phyloP scores from a whole-genome alignment of 345 rosid species.

The Cardamine chenopodiifolia region DNA sequence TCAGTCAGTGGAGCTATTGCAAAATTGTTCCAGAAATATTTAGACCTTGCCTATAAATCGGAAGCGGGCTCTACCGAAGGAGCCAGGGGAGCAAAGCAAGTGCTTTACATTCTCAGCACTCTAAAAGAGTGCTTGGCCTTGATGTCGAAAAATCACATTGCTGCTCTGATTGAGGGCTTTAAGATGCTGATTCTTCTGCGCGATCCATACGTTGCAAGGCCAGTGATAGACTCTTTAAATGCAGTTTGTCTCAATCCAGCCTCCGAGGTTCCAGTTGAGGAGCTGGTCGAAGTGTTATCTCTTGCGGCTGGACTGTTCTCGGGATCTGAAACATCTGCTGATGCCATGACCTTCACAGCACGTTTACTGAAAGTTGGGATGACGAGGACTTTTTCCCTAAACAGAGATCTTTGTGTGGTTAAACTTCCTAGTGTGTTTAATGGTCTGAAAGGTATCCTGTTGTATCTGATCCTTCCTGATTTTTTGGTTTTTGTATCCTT shows the following conservation, averaged over 20 bases:
- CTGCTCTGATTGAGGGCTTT: slow-evolving; percentile 61
- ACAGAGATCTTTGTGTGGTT: slow-evolving; percentile 62
- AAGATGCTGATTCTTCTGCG: slow-evolving; percentile 64
- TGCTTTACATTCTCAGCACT: slow-evolving; percentile 64
- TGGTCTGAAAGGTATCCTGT: slow-evolving; percentile 71
- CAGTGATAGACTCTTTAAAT: slow-evolving; percentile 71
- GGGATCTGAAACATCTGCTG: slow-evolving; percentile 64
- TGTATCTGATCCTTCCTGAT: slow-evolving; percentile 21
- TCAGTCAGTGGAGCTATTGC: slow-evolving; percentile 80
- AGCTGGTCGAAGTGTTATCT: slow-evolving; percentile 64
- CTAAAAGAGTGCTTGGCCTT: slow-evolving; percentile 80
- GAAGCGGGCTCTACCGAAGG: slow-evolving; percentile 52
- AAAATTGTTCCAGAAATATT: slow-evolving; percentile 62
- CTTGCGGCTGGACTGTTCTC: slow-evolving; percentile 59
- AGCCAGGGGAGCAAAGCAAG: slow-evolving; percentile 76
- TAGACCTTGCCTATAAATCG: slow-evolving; percentile 74
- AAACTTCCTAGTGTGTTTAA: slow-evolving; percentile 76
- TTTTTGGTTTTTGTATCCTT: background rate
- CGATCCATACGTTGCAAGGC: slow-evolving; percentile 67
- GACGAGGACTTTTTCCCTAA: slow-evolving; percentile 62
- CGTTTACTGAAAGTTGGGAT: slow-evolving; percentile 80
- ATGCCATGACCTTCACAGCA: slow-evolving; percentile 70
- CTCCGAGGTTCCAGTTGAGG: slow-evolving; percentile 65
- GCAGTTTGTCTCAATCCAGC: slow-evolving; percentile 58
- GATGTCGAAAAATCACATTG: slow-evolving; percentile 59